Conservation (phyloP, 2,329 filamentous ascomycete species). For the Colletotrichum incanum region DNA sequence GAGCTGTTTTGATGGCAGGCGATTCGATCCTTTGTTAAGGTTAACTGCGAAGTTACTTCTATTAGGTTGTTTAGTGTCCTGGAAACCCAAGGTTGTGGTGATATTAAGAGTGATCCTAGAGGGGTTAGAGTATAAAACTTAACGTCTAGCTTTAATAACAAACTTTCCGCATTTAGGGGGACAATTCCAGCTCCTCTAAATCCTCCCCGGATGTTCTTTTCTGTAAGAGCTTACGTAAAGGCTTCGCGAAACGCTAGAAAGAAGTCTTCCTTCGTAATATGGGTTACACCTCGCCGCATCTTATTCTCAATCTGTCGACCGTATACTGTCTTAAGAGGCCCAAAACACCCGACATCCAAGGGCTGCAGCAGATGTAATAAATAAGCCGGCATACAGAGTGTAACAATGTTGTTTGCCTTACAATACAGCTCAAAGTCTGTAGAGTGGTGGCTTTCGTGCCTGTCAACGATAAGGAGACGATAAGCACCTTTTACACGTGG, state of each 20-base stretch:
- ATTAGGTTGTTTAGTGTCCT: not conserved
- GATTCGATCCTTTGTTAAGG: not conserved
- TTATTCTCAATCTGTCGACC: no score
- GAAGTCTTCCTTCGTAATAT: no score
- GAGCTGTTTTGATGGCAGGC: not conserved
- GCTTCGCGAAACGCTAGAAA: not conserved
- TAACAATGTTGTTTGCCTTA: conserved; percentile 18
- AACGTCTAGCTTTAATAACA: no score
- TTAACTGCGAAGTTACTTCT: not conserved
- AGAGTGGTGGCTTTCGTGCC: not conserved
- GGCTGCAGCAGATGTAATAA: no score
- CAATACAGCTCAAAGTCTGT: conserved; percentile 12
- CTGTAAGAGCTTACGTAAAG: not conserved
- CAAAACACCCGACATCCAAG: no score
- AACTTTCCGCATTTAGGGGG: no score
- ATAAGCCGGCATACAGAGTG: conserved; percentile 7
- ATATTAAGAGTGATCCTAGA: no score
- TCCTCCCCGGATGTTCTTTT: not conserved
- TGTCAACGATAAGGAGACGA: not conserved
- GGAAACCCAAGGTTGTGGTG: no score
- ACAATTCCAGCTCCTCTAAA: no score
- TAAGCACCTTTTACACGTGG: not conserved
- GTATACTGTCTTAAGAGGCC: no score
- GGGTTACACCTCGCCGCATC: no score
- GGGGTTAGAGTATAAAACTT: no score